phyloP scores from a whole-genome alignment of 2,329 filamentous ascomycete species.

The Hirsutella minnesotensis region DNA sequence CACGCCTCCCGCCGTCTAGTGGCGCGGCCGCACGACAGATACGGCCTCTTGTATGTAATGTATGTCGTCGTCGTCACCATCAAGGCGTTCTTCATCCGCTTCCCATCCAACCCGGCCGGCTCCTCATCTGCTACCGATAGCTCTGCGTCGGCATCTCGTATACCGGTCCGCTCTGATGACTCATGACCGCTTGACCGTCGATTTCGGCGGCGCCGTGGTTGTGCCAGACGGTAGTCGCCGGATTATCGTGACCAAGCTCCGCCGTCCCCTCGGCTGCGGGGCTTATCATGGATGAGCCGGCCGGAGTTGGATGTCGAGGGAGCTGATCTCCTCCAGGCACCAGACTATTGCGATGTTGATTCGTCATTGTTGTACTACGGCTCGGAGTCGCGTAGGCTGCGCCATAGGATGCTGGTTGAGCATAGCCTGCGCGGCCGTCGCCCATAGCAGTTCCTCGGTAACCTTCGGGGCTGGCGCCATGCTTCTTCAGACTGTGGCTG shows the following conservation, averaged over 20 bases:
- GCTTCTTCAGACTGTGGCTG: constrained; percentile 13
- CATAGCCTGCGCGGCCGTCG: constrained; percentile 25
- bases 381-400: constrained; percentile 14
- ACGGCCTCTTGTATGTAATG: neutral
- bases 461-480: constrained; percentile 16
- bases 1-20: neutral
- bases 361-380: constrained; percentile 8
- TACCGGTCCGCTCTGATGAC: constrained; percentile 22
- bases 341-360: constrained; percentile 4
- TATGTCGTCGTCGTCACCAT: neutral
- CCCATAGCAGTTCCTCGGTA: constrained; percentile 28
- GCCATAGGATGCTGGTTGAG: constrained; percentile 24
- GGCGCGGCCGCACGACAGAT: neutral
- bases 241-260: constrained; percentile 18
- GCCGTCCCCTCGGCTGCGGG: constrained; percentile 2
- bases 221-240: constrained; percentile 19
- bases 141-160: constrained; percentile 30
- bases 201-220: constrained; percentile 25
- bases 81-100: neutral
- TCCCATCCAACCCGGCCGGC: neutral
- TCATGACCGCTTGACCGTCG: constrained; percentile 21
- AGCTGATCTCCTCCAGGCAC: constrained; percentile 9
- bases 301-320: constrained; percentile 15
- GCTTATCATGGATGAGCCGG: constrained; percentile 7
- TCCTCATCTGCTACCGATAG: constrained; percentile 17